Evolutionary conservation across 208 protist genomes (phyloP).

Genomic region (Acanthamoeba royreba): DNA sequence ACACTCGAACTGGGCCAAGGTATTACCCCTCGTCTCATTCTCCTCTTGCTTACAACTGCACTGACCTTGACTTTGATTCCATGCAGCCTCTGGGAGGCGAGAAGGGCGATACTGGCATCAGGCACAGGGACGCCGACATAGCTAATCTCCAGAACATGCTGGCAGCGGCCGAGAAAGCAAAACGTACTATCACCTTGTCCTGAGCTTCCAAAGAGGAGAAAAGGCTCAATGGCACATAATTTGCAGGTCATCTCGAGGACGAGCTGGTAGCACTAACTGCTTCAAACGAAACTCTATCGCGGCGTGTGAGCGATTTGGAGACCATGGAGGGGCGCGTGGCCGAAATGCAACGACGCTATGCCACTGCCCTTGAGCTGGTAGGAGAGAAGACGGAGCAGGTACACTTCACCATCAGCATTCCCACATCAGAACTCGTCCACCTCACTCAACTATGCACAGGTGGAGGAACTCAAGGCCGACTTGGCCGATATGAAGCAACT

Average conservation of each 20-base stretch:
- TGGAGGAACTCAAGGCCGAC: conserved; percentile 33
- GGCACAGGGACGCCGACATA: not conserved
- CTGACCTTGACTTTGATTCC: too few relatives aligned
- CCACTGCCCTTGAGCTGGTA: not conserved
- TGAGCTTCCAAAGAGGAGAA: not conserved
- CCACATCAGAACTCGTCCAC: not conserved
- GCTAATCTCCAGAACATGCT: not conserved
- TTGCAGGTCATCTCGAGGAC: not conserved
- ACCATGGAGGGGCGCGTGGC: not conserved
- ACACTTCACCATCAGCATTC: not conserved
- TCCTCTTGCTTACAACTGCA: too few relatives aligned
- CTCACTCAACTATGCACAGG: not conserved
- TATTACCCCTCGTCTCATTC: too few relatives aligned
- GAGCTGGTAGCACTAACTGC: conserved; percentile 27
- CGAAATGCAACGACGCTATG: not conserved
- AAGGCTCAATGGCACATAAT: not conserved
- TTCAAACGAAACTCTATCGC: not conserved
- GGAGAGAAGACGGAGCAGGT: conserved; percentile 27
- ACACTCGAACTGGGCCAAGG: too few relatives aligned
- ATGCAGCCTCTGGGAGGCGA: too few relatives aligned
- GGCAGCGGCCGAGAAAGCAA: not conserved
- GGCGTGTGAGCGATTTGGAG: not conserved
- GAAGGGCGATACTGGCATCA: not conserved
- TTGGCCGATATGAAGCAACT: conserved; percentile 5
- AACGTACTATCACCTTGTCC: not conserved